These are phyloP conservation scores for Punctularia strigosozonata DNA, from an alignment of 768 basidiomycete species.

Conservation along the genomic window DNA sequence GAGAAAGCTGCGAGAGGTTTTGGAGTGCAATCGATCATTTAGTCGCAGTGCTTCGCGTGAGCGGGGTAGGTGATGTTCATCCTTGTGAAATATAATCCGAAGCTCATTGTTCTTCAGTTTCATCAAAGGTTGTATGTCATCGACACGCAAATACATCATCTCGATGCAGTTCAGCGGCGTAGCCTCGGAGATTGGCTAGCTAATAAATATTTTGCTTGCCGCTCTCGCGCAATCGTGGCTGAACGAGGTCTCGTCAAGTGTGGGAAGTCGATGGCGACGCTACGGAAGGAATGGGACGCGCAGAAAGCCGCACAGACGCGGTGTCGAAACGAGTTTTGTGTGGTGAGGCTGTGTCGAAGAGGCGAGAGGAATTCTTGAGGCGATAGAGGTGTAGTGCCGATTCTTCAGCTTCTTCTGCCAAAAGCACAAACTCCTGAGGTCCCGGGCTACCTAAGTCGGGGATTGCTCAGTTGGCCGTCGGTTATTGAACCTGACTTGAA, in stretches of 20 bases:
- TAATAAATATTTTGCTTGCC: background rate
- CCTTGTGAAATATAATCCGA: background rate
- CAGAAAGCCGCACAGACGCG: background rate
- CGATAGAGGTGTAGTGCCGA: too few species aligned
- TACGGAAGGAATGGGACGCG: background rate
- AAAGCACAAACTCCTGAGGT: too few species aligned
- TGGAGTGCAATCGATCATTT: constrained; percentile 19
- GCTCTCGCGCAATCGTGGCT: background rate
- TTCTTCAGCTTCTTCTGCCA: too few species aligned
- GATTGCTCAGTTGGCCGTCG: too few species aligned
- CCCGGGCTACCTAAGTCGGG: too few species aligned
- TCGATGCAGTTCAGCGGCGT: constrained; percentile 6
- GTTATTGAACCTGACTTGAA: too few species aligned
- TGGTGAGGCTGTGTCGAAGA: too few species aligned
- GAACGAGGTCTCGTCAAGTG: background rate
- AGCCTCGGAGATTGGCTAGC: constrained; percentile 10
- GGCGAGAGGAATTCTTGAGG: too few species aligned
- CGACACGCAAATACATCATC: constrained; percentile 14
- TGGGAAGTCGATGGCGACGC: background rate
- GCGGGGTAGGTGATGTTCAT: constrained; percentile 11
- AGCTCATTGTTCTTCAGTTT: constrained; percentile 8
- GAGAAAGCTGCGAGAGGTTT: constrained; percentile 21
- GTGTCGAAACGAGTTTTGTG: too few species aligned
- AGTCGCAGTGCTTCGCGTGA: constrained; percentile 9
- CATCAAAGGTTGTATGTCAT: constrained; percentile 17